Evolutionary conservation across 768 basidiomycete species (phyloP).

Genomic region (Ephemerocybe angulata): DNA sequence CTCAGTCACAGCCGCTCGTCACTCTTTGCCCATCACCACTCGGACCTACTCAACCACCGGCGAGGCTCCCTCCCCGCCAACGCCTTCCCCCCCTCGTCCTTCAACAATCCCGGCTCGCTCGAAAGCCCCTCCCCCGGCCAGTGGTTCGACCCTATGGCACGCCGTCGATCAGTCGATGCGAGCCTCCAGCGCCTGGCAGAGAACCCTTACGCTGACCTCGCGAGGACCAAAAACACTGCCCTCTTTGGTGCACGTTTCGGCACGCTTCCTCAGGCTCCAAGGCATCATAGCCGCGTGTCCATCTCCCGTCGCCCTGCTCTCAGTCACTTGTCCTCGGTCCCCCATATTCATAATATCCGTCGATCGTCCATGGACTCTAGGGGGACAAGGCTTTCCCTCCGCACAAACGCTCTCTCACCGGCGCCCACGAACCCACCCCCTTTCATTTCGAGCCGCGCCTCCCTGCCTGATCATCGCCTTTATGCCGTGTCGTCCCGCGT

Average conservation of each 20-base stretch:
- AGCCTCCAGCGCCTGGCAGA: slow-evolving; percentile 46
- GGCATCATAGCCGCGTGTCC: slow-evolving; percentile 19
- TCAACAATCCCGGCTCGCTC: slow-evolving; percentile 15
- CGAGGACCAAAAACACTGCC: slow-evolving; percentile 50
- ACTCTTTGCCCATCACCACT: slow-evolving; percentile 26
- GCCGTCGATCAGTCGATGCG: slow-evolving; percentile 45
- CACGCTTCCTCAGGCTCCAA: slow-evolving; percentile 9
- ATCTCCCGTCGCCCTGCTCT: slow-evolving; percentile 14
- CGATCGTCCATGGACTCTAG: slow-evolving; percentile 42
- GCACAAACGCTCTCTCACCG: slow-evolving; percentile 30
- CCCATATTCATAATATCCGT: slow-evolving; percentile 35
- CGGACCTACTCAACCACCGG: slow-evolving; percentile 34
- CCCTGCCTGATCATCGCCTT: slow-evolving; percentile 48
- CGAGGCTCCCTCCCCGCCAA: slow-evolving; percentile 57
- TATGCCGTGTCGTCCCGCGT: slow-evolving; percentile 47
- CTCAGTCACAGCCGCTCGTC: slow-evolving; percentile 20
- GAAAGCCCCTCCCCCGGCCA: slow-evolving; percentile 38
- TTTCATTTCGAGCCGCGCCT: slow-evolving; percentile 38
- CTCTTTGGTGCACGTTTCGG: slow-evolving; percentile 34
- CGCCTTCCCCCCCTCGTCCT: slow-evolving; percentile 31
- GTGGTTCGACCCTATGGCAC: slow-evolving; percentile 39
- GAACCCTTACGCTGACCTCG: slow-evolving; percentile 48
- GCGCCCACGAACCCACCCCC: slow-evolving; percentile 45
- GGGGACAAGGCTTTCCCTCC: slow-evolving; percentile 31
- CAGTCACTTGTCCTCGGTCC: slow-evolving; percentile 28